Evolutionary conservation across 2,329 filamentous ascomycete species (phyloP).

Genomic region (Aureobasidium leucospermi): DNA sequence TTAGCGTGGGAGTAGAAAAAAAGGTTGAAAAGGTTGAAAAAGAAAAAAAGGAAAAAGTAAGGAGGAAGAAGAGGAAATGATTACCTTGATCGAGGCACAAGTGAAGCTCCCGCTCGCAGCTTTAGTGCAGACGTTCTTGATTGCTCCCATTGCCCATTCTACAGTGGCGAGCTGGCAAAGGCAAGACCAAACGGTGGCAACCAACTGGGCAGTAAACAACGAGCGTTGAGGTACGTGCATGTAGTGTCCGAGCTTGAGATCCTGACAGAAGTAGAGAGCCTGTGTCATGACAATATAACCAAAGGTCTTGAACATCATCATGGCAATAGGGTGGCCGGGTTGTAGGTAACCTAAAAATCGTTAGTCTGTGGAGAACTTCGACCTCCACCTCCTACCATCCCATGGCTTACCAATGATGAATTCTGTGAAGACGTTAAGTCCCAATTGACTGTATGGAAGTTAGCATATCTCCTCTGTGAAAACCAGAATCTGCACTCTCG

Average conservation of each 20-base stretch:
- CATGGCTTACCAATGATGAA: conserved; percentile 54
- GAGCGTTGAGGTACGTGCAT: conserved; percentile 81
- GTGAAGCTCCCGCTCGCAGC: background rate
- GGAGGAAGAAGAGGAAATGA: too few relatives aligned
- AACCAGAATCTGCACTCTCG: too few relatives aligned
- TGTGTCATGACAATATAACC: conserved; percentile 57
- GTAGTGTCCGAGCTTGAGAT: conserved; percentile 81
- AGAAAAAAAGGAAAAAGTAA: too few relatives aligned
- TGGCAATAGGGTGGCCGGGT: conserved; percentile 76
- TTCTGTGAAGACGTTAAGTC: conserved; percentile 22
- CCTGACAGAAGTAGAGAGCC: conserved; percentile 80
- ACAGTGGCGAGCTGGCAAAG: conserved; percentile 76
- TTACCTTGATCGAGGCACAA: too few relatives aligned
- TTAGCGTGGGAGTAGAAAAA: too few relatives aligned
- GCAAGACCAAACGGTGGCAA: conserved; percentile 67
- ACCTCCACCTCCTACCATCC: too few relatives aligned
- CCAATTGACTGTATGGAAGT: background rate
- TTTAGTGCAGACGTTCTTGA: conserved; percentile 65
- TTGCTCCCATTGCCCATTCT: conserved; percentile 82
- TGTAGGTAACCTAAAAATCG: conserved; percentile 53
- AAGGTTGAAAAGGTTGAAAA: too few relatives aligned
- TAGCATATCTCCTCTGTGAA: too few relatives aligned
- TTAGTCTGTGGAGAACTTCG: too few relatives aligned
- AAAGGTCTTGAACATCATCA: conserved; percentile 91
- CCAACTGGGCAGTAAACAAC: conserved; percentile 70